Conservation (phyloP, 306 rosid genomes). For the Trifolium subterraneum region DNA sequence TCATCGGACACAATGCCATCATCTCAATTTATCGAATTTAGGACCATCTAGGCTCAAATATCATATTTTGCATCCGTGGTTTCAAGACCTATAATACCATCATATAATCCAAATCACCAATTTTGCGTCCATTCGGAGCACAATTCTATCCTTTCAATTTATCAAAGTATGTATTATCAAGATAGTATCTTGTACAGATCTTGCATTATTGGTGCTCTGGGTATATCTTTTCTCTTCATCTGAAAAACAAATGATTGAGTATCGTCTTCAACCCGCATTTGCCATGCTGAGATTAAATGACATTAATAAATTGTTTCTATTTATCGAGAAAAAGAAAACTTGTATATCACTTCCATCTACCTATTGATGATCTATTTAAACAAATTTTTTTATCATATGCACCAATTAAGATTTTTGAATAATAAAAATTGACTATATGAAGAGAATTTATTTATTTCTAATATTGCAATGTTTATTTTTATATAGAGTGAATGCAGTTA, state of each 20-base stretch:
- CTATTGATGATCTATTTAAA: too few species aligned
- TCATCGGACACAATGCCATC: too few species aligned
- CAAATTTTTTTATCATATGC: neutral
- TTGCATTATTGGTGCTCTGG: neutral
- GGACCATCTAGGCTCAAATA: too few species aligned
- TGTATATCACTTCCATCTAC: neutral
- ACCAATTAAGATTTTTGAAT: neutral
- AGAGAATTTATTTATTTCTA: neutral
- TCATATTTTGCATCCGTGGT: too few species aligned
- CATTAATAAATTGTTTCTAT: neutral
- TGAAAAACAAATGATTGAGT: neutral
- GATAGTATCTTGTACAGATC: neutral
- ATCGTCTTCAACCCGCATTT: neutral
- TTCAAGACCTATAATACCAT: too few species aligned
- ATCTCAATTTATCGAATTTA: too few species aligned
- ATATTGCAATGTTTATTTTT: conserved; percentile 22
- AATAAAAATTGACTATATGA: conserved; percentile 7
- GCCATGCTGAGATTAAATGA: neutral
- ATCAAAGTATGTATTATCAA: too few species aligned
- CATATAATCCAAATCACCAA: too few species aligned
- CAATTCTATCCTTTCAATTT: too few species aligned
- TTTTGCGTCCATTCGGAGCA: too few species aligned
- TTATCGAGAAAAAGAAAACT: neutral
- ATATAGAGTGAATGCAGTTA: neutral
- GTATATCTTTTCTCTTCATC: neutral